These are phyloP conservation scores for Hypoxylon sp. DNA, from an alignment of 2,329 filamentous ascomycete species.

Conservation along the genomic window DNA sequence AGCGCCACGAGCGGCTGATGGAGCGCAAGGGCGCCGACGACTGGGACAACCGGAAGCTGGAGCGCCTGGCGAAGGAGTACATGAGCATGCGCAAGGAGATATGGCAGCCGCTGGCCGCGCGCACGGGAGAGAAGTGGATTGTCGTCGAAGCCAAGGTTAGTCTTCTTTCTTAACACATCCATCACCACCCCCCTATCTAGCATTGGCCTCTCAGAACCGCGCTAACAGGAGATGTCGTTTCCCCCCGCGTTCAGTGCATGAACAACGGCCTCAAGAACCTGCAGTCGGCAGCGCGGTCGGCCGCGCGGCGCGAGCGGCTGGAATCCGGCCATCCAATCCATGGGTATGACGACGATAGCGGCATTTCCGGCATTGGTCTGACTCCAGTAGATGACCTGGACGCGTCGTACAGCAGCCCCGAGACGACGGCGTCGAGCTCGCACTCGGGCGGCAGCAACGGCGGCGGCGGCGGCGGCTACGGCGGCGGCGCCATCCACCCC, in stretches of 20 bases:
- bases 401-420: conserved; percentile 68
- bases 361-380: conserved; percentile 72
- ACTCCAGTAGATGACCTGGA: conserved; percentile 71
- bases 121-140: conserved; percentile 86
- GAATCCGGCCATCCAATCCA: conserved; percentile 60
- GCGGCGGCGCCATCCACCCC: conserved; percentile 49
- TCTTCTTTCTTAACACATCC: neutral
- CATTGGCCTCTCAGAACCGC: neutral
- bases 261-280: conserved; percentile 86
- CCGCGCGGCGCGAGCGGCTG: conserved; percentile 73
- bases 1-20: conserved; percentile 87
- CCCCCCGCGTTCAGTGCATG: conserved; percentile 72
- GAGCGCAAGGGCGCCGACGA: conserved; percentile 80
- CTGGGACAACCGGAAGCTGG: conserved; percentile 82
- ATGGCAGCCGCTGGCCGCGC: conserved; percentile 80
- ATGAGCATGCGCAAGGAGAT: conserved; percentile 84
- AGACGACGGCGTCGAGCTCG: conserved; percentile 60
- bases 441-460: conserved; percentile 55
- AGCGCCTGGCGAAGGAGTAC: conserved; percentile 81
- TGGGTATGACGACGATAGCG: conserved; percentile 77
- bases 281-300: conserved; percentile 75
- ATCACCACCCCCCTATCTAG: neutral
- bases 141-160: conserved; percentile 73
- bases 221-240: conserved; percentile 9
- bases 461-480: conserved; percentile 53